Evolutionary conservation across 306 rosid genomes (phyloP).

Genomic region (Canavalia gladiata): DNA sequence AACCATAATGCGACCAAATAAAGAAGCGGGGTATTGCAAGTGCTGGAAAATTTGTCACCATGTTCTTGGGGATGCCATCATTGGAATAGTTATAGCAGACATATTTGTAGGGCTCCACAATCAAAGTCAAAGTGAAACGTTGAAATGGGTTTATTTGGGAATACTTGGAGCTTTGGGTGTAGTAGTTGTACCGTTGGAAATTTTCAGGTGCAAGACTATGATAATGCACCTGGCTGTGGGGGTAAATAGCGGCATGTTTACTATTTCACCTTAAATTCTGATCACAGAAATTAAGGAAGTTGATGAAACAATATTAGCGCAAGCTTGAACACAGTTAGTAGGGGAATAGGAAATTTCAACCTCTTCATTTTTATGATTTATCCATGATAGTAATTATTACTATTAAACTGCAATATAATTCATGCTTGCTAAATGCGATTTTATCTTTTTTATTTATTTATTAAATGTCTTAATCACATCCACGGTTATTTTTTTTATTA

Average conservation of each 20-base stretch:
- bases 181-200: conserved; percentile 51
- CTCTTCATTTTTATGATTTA: too few species aligned
- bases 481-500: too few species aligned
- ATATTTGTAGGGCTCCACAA: conserved; percentile 57
- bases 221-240: conserved; percentile 25
- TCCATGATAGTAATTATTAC: too few species aligned
- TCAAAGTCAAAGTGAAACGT: conserved; percentile 47
- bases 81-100: conserved; percentile 53
- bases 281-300: background rate
- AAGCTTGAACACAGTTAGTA: background rate
- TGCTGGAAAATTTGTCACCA: conserved; percentile 47
- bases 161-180: conserved; percentile 53
- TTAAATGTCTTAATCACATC: too few species aligned
- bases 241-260: conserved; percentile 45
- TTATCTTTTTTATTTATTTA: too few species aligned
- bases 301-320: background rate
- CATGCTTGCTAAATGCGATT: too few species aligned
- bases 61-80: conserved; percentile 47
- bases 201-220: conserved; percentile 46
- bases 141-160: conserved; percentile 58
- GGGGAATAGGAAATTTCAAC: too few species aligned
- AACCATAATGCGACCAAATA: conserved; percentile 48
- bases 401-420: too few species aligned
- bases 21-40: conserved; percentile 43
- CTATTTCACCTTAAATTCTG: background rate